Evolutionary conservation across 2,329 filamentous ascomycete genomes (phyloP), one percentile per base, ranked within the genome.

Genomic region (Trichoderma polysporum): DNA sequence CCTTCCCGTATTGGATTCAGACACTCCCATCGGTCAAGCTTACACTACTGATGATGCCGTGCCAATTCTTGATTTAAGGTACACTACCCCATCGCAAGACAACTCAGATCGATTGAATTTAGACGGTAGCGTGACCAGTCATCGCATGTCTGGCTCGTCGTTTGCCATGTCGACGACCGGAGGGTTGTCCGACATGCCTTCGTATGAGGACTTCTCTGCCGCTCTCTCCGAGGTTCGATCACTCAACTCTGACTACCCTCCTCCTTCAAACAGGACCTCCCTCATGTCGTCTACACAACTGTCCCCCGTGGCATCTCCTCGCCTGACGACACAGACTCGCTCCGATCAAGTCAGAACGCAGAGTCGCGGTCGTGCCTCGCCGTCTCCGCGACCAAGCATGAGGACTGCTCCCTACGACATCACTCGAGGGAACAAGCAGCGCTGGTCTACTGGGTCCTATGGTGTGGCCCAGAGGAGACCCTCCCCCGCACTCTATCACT

Each of bases 371-470:
- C 85, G 90, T 17, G 89, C 89, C 13, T 92, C 90, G 53, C 90
- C 90, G 41, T 91, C 90, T 35, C 90, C 91, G 25, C 85, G 90
- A 52, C 88, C 87, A 35, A 88, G 84, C 64, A 83, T 90, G 74
- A 86, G 90, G 69, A 86, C 90, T 47, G 89, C 88, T 19, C 91
- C 91, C 0, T 93, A 93, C 78, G 92, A 92, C 53, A 85, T 83
- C 61, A 54, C 41, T 83, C 82, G 53, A 85, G 89, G 69, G 13
- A 88, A 84, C 75, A 92, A 93, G 82, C 84, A 91, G 71, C 93
- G 91, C 90, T 93, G 91, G 22, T 93, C 91, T 3, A 58, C 52
- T 3, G 90, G 90, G 15, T 91, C 89, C 3, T 92, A 90, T 68
- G 88, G 85, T 22, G 85, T 87, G 1, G 77, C 81, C 22, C 72